These are phyloP conservation scores for Tuber umbilicatum DNA, from an alignment of 495 filamentous ascomycete species.

Conservation along the genomic window DNA sequence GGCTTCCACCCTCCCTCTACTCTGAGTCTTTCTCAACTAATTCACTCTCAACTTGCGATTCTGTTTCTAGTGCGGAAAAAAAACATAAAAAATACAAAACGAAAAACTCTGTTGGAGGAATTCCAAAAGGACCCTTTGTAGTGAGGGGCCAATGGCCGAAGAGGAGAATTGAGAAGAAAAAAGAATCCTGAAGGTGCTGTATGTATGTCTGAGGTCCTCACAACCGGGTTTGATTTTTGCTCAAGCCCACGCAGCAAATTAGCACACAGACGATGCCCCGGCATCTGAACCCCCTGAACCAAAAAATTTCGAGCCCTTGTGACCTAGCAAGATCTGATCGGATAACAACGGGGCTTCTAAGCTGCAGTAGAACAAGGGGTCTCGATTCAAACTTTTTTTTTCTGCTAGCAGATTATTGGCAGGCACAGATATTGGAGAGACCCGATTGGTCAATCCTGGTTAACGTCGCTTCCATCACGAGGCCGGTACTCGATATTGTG, in stretches of 20 bases:
- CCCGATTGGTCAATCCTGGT: conserved; percentile 20
- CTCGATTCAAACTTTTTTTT: conserved; percentile 3
- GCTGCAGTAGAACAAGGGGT: conserved; percentile 10
- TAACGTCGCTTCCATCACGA: conserved; percentile 39
- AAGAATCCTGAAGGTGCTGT: not conserved
- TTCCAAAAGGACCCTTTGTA: not conserved
- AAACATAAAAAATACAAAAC: not conserved
- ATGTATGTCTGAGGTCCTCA: not conserved
- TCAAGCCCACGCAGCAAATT: not conserved
- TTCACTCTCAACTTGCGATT: not conserved
- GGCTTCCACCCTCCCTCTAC: not conserved
- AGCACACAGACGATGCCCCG: not conserved
- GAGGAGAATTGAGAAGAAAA: not conserved
- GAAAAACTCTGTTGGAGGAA: not conserved
- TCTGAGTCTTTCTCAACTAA: not conserved
- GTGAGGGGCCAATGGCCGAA: not conserved
- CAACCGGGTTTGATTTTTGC: not conserved
- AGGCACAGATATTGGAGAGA: conserved; percentile 13
- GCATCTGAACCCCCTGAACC: not conserved
- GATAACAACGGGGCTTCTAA: conserved; percentile 12
- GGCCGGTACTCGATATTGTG: conserved; percentile 39
- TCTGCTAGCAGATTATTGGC: conserved; percentile 11
- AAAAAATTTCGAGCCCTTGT: not conserved
- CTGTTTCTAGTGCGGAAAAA: not conserved
- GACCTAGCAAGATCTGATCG: conserved; percentile 23